Base-by-base conservation (phyloP, 805 yeast genomes). In the Starmerella vaccinii region DNA sequence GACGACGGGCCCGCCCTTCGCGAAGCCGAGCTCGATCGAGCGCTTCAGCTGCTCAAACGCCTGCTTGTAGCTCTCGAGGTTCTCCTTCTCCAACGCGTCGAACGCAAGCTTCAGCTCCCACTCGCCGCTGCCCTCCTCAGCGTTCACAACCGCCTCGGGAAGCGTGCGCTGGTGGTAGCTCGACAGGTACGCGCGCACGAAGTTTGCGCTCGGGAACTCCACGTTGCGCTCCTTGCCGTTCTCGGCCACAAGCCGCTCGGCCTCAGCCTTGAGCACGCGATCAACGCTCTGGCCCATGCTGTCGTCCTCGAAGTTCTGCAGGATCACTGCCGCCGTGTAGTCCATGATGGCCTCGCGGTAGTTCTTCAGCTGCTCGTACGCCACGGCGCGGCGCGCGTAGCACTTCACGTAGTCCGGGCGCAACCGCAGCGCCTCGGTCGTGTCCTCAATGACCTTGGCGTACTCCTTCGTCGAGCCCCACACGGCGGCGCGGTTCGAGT, bases 401-500 rank as follows among this genome's bases (percentile, higher is more conserved):
- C 97, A 92, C 72, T 92, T 92, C 62, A 85, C 72, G 70, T 92
- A 90, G 65, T 84, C 90, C 12, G 95, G 95, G 66, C 87, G 84
- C 61, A 90, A 71, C 61, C 80, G 76, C 61, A 92, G 75, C 26
- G 97, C 98, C 54, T 75, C 76, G 19, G 95, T 78, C 51, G 96
- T 84, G 66, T 88, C 96, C 59, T 80, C 84, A 56, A 92, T 76
- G 43, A 89, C 95, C 65, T 87, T 82, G 60, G 85, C 87, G 65
- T 78, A 80, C 55, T 88, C 78, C 57, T 80, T 77, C 58, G 85
- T 72, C 8, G 94, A 86, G 47, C 89, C 84, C 70, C 84, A 84
- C 69, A 96, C 90, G 16, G 98, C 98, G 26, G 97, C 88, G 69
- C 97, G 81, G 74, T 92, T 92, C 55, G 97, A 87, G 71, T 82